Evolutionary conservation across 2,329 filamentous ascomycete genomes (phyloP), one percentile per base, ranked within the genome.

Genomic region (Pestalotiopsis sp.): DNA sequence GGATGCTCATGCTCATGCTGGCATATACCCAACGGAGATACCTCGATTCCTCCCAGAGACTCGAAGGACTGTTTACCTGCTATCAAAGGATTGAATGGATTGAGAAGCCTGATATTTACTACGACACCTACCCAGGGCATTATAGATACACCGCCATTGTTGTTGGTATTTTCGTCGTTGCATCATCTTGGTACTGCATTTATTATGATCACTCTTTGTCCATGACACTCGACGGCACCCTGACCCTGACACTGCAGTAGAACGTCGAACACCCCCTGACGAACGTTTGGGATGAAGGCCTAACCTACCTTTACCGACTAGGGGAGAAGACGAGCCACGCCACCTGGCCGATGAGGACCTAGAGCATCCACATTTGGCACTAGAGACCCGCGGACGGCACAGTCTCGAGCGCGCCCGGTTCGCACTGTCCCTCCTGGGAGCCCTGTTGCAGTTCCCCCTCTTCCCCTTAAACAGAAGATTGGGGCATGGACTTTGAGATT

Each of bases 401-500:
- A 27, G 59, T 62, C 31, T 17, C 9, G 13, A n/a, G 27, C 31
- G 14, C 27, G 11, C 17, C 17, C 45, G n/a, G 27, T 14, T 62
- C 31, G 20, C 59, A 62, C 59, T 62, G 59, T 62, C 27, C 14
- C 59, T 41, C 59, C 59, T 36, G 12, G 59, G 25, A 36, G 59
- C 31, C 31, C 36, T 62, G 59, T 36, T 20, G 59, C 36, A 39
- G 59, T 62, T 62, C 59, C 59, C 59, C 59, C 45, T 62, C 59
- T 62, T 62, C 59, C 59, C 59, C 59, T 62, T 62, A 62, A 62
- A 62, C 59, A 52, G 45, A 36, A 39, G 59, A 62, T 39, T 36
- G 27, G 59, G 31, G 36, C 59, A 36, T 62, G 27, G 20, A 20
- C 38, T 31, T 39, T 62, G 59, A 62, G 59, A 38, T 39, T 62